These are phyloP conservation scores for Brettanomyces naardenensis DNA, from an alignment of 805 yeast genomes.

Conservation along the genomic window DNA sequence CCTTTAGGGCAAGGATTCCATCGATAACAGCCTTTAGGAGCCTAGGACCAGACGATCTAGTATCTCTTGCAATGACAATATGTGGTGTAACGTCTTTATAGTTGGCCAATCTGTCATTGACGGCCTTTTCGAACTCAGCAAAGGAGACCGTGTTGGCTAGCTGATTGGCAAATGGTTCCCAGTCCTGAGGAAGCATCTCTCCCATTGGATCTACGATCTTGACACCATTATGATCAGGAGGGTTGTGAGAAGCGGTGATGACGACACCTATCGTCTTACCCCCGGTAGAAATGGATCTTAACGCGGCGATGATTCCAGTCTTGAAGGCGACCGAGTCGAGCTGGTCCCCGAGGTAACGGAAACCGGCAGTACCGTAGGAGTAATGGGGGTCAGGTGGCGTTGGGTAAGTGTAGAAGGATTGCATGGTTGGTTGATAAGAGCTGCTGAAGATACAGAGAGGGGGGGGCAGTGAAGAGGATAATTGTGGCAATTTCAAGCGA, in stretches of 20 bases:
- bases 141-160: conserved; percentile 62
- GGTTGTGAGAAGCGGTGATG: conserved; percentile 95
- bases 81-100: conserved; percentile 9
- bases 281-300: conserved; percentile 65
- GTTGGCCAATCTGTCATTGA: conserved; percentile 18
- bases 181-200: conserved; percentile 72
- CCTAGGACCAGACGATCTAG: conserved; percentile 74
- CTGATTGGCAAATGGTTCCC: conserved; percentile 79
- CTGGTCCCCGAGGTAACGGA: conserved; percentile 62
- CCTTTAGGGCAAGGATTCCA: conserved; percentile 47
- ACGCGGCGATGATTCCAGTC: conserved; percentile 73
- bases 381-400: conserved; percentile 38
- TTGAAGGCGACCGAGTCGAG: conserved; percentile 79
- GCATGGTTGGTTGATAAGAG: too few species aligned
- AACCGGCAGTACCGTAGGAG: conserved; percentile 96
- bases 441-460: too few species aligned
- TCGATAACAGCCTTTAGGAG: conserved; percentile 51
- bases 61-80: conserved; percentile 75
- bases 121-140: conserved; percentile 33
- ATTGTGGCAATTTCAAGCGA: too few species aligned
- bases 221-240: conserved; percentile 86
- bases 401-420: conserved; percentile 25
- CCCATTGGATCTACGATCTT: conserved; percentile 93
- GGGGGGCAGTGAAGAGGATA: too few species aligned
- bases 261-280: conserved; percentile 75